A percentile compares a stretch with the other conserved stretches of the same genome.
Evolutionary conservation across 2,329 filamentous ascomycete genomes (phyloP).

Genomic region (Colletotrichum lupini): DNA sequence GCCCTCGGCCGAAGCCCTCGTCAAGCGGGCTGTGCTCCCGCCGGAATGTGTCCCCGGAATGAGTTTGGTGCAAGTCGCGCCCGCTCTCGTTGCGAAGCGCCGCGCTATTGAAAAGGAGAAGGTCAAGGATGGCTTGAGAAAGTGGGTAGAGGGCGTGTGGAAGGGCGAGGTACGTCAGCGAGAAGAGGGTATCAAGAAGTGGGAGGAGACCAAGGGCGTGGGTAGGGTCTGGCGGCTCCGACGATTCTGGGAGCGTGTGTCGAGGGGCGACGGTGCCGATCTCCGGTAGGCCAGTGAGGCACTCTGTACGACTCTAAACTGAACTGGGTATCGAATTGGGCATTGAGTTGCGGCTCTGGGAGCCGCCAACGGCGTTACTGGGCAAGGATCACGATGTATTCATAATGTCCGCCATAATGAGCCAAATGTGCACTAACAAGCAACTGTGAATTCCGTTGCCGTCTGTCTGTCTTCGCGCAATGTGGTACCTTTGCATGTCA

Average conservation of each 20-base stretch:
- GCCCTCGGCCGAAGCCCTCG: conserved; percentile 69
- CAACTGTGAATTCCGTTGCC: too few relatives aligned
- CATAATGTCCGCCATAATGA: conserved; percentile 9
- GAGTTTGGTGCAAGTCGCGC: conserved; percentile 59
- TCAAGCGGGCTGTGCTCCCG: conserved; percentile 73
- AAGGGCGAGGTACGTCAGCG: conserved; percentile 61
- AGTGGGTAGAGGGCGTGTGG: conserved; percentile 73
- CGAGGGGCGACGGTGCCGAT: conserved; percentile 49
- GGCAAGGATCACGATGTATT: background rate
- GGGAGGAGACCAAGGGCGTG: conserved; percentile 63
- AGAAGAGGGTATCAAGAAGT: conserved; percentile 57
- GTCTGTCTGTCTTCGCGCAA: background rate
- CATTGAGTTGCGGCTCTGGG: conserved; percentile 3
- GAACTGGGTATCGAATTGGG: background rate
- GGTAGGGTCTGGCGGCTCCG: conserved; percentile 71
- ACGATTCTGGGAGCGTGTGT: conserved; percentile 74
- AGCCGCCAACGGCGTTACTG: background rate
- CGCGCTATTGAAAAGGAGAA: conserved; percentile 73
- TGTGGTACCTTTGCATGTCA: background rate
- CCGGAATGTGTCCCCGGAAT: conserved; percentile 68
- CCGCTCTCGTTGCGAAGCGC: conserved; percentile 70
- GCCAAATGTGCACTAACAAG: background rate
- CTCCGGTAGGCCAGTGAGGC: conserved; percentile 13
- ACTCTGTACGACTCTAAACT: background rate
- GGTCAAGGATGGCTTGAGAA: conserved; percentile 73